Base-by-base conservation (phyloP, 2,329 filamentous ascomycete species). In the Pezicula rhizophila region DNA sequence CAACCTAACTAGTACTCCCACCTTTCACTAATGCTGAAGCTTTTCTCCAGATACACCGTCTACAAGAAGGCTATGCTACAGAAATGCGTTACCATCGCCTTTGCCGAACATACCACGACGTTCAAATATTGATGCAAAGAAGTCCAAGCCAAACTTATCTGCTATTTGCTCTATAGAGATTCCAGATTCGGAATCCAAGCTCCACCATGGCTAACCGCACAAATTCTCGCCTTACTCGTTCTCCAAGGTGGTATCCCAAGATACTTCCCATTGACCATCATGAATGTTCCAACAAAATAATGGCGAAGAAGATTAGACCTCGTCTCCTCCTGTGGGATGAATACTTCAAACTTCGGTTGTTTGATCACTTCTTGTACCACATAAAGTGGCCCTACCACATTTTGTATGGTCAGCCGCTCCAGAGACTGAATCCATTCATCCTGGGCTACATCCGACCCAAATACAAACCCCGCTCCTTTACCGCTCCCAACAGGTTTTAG, bases 161-260 rank as follows among this genome's bases (percentile, higher is more conserved):
- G 11, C 8, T 10, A 12, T 31, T 10, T 4, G 12, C 28, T 31
- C 11, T 31, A 31, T 12, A 31, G 28, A 31, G 28, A 7, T 11
- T 31, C 28, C 8, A 51, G 39, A 34, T 11, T 28, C n/a, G 47
- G 50, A 28, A 50, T 52, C 46, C 53, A 55, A 15, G 53, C 39
- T 2, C 55, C 55, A 28, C 55, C 55, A 38, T 50, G 45, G 35
- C 52, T 54, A 18, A 57, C 35, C 2, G 55, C 52, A 45, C 55
- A 57, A 28, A 57, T 50, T 10, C 59, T 49, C 12, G 54, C 51
- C 17, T 59, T 52, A 34, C 60, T 53, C 34, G 60, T 52, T 39
- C 58, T 52, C 62, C 61, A 64, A 15, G 51, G 37, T 31, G 58
- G 61, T 17, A 64, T 12, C 5, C 60, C 57, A 8, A 65, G 42